Conservation (phyloP, 352 stramenopile species). For the Aphanomyces cochlioides region DNA sequence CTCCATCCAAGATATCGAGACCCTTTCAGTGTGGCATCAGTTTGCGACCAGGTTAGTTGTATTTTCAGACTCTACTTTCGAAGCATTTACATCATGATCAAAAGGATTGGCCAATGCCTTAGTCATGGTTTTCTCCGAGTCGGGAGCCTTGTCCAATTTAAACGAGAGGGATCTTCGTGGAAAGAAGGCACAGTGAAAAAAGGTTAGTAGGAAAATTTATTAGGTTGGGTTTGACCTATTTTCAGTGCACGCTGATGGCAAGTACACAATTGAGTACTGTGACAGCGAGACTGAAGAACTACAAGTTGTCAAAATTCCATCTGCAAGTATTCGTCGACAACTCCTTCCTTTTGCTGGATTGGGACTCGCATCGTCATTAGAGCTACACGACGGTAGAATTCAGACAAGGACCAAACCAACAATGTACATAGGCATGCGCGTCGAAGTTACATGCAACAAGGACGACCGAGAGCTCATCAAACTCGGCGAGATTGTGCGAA, state of each 20-base stretch:
- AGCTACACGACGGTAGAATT: background rate
- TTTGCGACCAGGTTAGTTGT: background rate
- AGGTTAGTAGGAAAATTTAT: background rate
- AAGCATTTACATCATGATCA: too few relatives aligned
- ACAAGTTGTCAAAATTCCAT: background rate
- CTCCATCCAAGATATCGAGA: background rate
- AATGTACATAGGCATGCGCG: background rate
- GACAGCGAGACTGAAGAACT: conserved; percentile 1
- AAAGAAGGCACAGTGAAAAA: background rate
- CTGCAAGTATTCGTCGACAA: background rate
- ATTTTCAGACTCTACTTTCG: too few relatives aligned
- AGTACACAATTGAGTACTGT: conserved; percentile 14
- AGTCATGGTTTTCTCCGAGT: background rate
- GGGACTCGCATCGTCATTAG: background rate
- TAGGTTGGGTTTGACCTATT: background rate
- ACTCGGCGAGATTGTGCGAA: conserved; percentile 10
- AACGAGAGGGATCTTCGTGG: conserved; percentile 2
- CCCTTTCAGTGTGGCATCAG: conserved; percentile 4
- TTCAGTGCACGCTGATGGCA: conserved; percentile 10
- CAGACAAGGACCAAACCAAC: too few relatives aligned
- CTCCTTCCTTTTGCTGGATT: background rate
- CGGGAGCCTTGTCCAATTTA: background rate
- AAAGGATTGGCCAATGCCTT: too few relatives aligned
- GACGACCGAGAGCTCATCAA: conserved; percentile 4
- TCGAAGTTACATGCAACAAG: conserved; percentile 19